Base-by-base conservation (phyloP, 1,139 yeast genomes). In the Scheffersomyces lignicola region DNA sequence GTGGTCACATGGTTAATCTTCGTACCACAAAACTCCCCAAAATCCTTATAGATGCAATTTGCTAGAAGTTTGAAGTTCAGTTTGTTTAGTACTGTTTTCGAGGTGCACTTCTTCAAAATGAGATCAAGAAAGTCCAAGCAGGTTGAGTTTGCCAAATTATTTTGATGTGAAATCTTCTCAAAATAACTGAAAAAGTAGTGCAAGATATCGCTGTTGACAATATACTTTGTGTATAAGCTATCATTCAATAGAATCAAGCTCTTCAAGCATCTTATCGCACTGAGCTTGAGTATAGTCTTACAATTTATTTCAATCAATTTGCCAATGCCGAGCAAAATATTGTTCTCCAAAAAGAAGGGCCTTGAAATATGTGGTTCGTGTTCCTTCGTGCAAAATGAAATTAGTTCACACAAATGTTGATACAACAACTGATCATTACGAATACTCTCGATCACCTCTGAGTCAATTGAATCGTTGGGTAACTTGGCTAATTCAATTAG, bases 141-240 rank as follows among this genome's bases (percentile, higher is more conserved):
- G 3, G 94, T 73, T 0, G 96, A 87, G 50, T 80, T 85, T 2
- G 86, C 73, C 41, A 90, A 63, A 50, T 81, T 84, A 51, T 83
- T 80, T 30, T 63, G 61, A 25, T 69, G 61, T 14, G 73, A 67
- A 13, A 78, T 73, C n/a, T 65, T 69, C 14, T 62, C 61, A 41
- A 86, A 67, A 37, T 79, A 63, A 1, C 56, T 55, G 43, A 85
- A 72, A 25, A 81, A 67, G 27, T 72, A 64, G 8, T 63, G 68
- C 36, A 83, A 65, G 3, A 84, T 57, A 36, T 78, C 69, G 37
- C 76, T 62, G n/a, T 75, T 62, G 15, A 84, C 68, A 34, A 89
- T 68, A 45, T 77, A 73, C 24, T 76, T 60, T 17, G 74, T 70
- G 48, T 82, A 82, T 27, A 65, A 65, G 31, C 73, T 76, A 57